Base-by-base conservation (phyloP, 306 rosid species). In the Cicer arietinum region DNA sequence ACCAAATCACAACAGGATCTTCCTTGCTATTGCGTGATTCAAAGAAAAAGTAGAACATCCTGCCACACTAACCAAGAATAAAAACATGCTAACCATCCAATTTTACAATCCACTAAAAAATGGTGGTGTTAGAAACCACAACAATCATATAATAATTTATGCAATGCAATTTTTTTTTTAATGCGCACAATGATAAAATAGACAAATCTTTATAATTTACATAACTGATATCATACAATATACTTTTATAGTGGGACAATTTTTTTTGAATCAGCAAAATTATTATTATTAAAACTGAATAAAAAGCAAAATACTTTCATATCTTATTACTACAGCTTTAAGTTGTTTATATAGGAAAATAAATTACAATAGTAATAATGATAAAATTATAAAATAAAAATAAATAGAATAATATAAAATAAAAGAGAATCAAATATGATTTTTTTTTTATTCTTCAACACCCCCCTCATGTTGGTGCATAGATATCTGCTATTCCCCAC, bases 41-140 rank as follows among this genome's bases (percentile, higher is more conserved):
- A 12, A 93, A 93, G 87, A 90, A 90, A 65, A 93, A 88, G 85
- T 93, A 93, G 86, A 93, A 93, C 97, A 93, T 86, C 93, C 98
- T 93, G 83, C 81, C 61, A 10, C 69, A 68, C 13, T 50, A 63
- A 78, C 48, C 60, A 79, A 61, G 18, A 1, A 39, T 42, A 8
- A 61, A 69, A 41, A 62, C 39, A 48, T 13, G 62, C 43, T 7
- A 18, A 44, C 9, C 20, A 41, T 9, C 58, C 62, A 53, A 73
- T 17, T 73, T 48, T 46, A 56, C 53, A 72, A 66, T 56, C 57
- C 45, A 67, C 53, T 11, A 37, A 6, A 42, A 14, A 17, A 53
- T 13, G 63, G 41, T 39, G 18, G 14, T 8, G 14, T 48, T 9
- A 17, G 8, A 37, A 66, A 73, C 75, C 16, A 50, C 10, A n/a